Base-by-base conservation (phyloP, 768 basidiomycete species). In the Mycena pura region DNA sequence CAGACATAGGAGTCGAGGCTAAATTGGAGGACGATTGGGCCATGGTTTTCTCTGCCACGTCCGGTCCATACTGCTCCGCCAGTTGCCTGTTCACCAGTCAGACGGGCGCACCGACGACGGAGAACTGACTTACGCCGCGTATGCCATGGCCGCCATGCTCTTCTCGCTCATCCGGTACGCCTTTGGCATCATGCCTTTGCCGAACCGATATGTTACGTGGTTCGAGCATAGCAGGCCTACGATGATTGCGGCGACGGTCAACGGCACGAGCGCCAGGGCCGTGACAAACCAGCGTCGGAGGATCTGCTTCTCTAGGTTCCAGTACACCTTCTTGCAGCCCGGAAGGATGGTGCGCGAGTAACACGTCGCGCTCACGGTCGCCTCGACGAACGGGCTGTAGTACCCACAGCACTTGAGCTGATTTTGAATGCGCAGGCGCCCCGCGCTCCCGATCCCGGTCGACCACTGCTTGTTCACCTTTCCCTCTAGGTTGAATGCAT, bases 161-260 rank as follows among this genome's bases (percentile, higher is more conserved):
- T 77, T 78, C 76, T 78, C 73, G 71, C 83, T 83, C 34, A 89
- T 76, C 38, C 86, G 79, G 72, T 89, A 89, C 27, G 84, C 81
- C 74, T 86, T 86, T 48, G 87, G 87, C 77, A 86, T 87, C 80
- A 88, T 82, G 59, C 88, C 88, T 74, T 88, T 89, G 0, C 87
- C 87, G 72, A 89, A 89, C 47, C 87, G 78, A 68, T 88, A 88
- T 32, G 87, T 89, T 72, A 89, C 80, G 63, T 89, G 87, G 72
- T 87, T 88, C 15, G 83, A 83, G 72, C 84, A 89, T 34, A 89
- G 71, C 46, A 89, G 72, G 4, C 77, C 82, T 2, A 75, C 74
- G 64, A 87, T 47, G 69, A 88, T 87, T 68, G 83, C 76, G n/a
- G 66, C 68, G 53, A 89, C 71, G 48, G 86, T 86, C 24, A 80